Percentiles rank a stretch among this genome's conserved stretches.
Evolutionary conservation across 495 filamentous ascomycete species (phyloP).

Genomic region (Talaromyces stipitatus): DNA sequence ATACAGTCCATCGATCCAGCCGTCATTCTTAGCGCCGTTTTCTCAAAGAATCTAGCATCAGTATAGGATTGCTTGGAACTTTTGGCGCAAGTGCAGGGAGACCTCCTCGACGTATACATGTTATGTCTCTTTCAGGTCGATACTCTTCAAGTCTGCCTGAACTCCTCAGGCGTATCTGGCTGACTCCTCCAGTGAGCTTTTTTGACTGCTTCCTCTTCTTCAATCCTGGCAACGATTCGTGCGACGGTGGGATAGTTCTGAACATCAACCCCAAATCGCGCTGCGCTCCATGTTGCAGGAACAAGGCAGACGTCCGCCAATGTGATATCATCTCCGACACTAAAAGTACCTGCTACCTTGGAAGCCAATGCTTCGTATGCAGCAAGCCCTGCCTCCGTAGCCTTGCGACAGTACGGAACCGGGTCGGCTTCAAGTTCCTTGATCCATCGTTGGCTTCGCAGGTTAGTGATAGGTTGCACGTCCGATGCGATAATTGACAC

Average conservation of each 20-base stretch:
- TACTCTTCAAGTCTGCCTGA: constrained; percentile 13
- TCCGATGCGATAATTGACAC: constrained; percentile 41
- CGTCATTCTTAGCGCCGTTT: not conserved
- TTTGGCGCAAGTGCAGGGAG: not conserved
- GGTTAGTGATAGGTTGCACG: constrained; percentile 44
- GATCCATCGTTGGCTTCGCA: constrained; percentile 36
- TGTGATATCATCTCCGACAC: constrained; percentile 41
- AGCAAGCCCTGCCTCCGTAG: constrained; percentile 32
- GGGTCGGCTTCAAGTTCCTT: constrained; percentile 26
- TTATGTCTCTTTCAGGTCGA: not conserved
- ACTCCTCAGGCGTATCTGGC: constrained; percentile 41
- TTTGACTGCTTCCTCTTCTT: constrained; percentile 27
- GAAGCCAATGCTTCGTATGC: constrained; percentile 36
- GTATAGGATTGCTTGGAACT: not conserved
- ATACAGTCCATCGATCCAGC: not conserved
- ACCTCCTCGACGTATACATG: not conserved
- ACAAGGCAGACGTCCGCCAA: constrained; percentile 47
- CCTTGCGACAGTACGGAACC: constrained; percentile 11
- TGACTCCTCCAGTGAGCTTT: constrained; percentile 39
- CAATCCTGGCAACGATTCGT: constrained; percentile 29
- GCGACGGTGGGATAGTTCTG: constrained; percentile 26
- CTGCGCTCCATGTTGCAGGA: constrained; percentile 43
- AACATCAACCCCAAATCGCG: constrained; percentile 41
- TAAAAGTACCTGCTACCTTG: constrained; percentile 32
- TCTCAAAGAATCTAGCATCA: not conserved